Evolutionary conservation across 108 stramenopile genomes (phyloP).

Genomic region (Skeletonema potamos): DNA sequence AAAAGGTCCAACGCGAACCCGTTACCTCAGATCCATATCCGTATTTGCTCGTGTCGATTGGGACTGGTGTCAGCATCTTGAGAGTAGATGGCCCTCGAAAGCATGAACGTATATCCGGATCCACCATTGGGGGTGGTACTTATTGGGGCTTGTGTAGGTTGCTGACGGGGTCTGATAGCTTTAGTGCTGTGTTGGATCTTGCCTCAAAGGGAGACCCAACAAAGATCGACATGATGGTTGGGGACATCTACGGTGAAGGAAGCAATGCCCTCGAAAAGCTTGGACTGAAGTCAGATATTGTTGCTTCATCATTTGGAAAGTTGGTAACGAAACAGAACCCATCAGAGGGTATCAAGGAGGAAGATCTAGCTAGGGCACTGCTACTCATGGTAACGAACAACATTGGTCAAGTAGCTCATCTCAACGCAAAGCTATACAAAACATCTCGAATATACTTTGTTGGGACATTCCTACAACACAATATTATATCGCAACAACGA

Average conservation of each 20-base stretch:
- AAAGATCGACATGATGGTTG: constrained; percentile 93
- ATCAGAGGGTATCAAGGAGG: constrained; percentile 78
- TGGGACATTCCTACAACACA: constrained; percentile 96
- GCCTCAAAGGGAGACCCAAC: constrained; percentile 92
- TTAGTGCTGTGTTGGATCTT: constrained; percentile 89
- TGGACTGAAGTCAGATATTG: constrained; percentile 83
- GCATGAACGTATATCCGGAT: constrained; percentile 97
- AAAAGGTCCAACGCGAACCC: constrained; percentile 85
- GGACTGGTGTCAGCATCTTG: constrained; percentile 95
- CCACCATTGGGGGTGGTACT: constrained; percentile 98
- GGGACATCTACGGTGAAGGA: constrained; percentile 96
- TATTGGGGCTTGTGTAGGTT: constrained; percentile 98
- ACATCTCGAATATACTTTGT: constrained; percentile 94
- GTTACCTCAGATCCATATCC: constrained; percentile 79
- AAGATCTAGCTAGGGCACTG: constrained; percentile 94
- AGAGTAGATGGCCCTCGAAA: constrained; percentile 92
- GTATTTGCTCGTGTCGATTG: constrained; percentile 95
- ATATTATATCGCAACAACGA: constrained; percentile 85
- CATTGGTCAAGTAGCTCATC: constrained; percentile 96
- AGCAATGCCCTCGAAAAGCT: constrained; percentile 89
- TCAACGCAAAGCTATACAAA: constrained; percentile 90
- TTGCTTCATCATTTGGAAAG: constrained; percentile 99
- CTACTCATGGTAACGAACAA: constrained; percentile 98
- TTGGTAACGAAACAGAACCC: constrained; percentile 89
- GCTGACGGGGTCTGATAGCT: constrained; percentile 89